A percentile compares a stretch with the other conserved stretches of the same genome.
Evolutionary conservation across 257 asterid genomes (phyloP).

Genomic region (Salvia hispanica): DNA sequence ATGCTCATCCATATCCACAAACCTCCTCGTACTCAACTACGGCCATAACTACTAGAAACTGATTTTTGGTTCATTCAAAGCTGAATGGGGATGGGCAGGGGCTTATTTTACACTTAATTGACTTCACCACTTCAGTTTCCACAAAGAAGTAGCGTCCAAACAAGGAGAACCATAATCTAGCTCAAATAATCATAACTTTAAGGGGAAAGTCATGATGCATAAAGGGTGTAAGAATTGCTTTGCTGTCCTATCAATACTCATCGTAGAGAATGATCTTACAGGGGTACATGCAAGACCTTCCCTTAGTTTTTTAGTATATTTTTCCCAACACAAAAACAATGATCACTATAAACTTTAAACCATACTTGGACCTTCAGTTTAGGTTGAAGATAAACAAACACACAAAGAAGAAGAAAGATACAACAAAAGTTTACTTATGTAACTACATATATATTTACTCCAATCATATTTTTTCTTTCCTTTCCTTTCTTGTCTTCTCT

Average conservation of each 20-base stretch:
- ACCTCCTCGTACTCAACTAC: neutral
- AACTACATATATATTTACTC: neutral
- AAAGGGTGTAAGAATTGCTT: constrained; percentile 2
- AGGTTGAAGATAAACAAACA: neutral
- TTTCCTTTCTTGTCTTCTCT: no score
- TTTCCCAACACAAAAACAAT: neutral
- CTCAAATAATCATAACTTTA: neutral
- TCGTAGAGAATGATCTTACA: neutral
- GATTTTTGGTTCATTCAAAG: neutral
- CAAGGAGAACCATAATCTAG: neutral
- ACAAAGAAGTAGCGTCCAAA: constrained; percentile 1
- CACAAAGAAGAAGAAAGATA: neutral
- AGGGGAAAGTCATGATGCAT: neutral
- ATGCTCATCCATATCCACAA: neutral
- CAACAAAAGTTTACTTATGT: neutral
- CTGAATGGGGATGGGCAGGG: neutral
- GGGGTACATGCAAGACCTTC: constrained; percentile 2
- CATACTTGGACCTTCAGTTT: constrained; percentile 2
- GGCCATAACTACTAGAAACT: neutral
- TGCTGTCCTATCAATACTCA: constrained; percentile 16
- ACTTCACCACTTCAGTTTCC: constrained; percentile 11
- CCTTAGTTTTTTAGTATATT: neutral
- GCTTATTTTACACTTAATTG: neutral
- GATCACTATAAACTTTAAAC: neutral
- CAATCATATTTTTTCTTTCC: neutral